Evolutionary conservation across 345 rosid genomes (phyloP).

Genomic region (Populus davidiana): DNA sequence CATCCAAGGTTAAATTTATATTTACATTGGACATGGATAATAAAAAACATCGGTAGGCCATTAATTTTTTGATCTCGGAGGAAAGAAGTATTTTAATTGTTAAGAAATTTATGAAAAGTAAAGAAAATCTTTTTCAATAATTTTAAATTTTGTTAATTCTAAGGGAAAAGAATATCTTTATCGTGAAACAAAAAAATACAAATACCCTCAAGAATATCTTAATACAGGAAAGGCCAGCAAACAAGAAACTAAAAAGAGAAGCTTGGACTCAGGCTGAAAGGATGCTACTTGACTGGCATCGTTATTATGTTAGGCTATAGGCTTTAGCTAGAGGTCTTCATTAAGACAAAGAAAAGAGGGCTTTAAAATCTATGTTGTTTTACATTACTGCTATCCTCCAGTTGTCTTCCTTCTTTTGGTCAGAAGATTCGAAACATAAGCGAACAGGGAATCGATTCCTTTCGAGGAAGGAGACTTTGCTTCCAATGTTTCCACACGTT

Average conservation of each 20-base stretch:
- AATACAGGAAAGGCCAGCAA: background rate
- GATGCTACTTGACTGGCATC: background rate
- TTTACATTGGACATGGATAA: no score
- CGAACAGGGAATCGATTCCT: constrained; percentile 22
- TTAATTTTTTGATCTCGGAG: no score
- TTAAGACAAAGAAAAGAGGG: background rate
- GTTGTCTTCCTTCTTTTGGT: background rate
- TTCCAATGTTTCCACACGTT: constrained; percentile 12
- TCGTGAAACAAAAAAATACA: accelerated
- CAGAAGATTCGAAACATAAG: background rate
- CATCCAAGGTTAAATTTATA: no score
- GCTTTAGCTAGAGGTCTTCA: background rate
- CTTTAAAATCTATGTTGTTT: background rate
- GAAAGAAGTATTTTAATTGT: no score
- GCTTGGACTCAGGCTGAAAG: background rate
- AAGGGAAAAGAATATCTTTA: no score
- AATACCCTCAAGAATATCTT: no score
- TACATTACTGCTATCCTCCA: background rate
- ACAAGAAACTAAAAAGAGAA: background rate
- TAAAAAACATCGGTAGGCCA: no score
- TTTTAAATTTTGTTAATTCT: no score
- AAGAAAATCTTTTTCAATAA: no score
- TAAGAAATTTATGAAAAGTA: no score
- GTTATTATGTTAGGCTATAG: background rate
- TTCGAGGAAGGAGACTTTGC: background rate